phyloP scores from a whole-genome alignment of 108 stramenopile species.

The Fistulifera solaris region DNA sequence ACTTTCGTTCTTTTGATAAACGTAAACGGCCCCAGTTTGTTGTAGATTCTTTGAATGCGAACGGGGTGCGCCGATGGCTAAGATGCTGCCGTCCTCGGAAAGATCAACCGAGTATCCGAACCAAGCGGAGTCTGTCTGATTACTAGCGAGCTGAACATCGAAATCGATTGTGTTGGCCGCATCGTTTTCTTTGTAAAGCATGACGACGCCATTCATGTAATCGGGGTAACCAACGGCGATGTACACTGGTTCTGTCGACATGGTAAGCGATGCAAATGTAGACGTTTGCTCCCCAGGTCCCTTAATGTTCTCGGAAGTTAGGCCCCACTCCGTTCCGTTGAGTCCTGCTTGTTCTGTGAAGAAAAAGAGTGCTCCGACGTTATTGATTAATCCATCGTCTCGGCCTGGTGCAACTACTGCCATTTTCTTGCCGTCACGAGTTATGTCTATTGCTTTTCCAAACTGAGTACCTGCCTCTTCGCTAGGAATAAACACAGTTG shows the following conservation, averaged over 20 bases:
- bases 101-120: slow-evolving; percentile 35
- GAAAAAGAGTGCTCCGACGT: slow-evolving; percentile 1
- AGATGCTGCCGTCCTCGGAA: slow-evolving; percentile 21
- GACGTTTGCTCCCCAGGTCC: not conserved
- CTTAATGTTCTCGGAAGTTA: not conserved
- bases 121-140: not conserved
- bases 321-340: slow-evolving; percentile 4
- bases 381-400: not conserved
- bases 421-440: not conserved
- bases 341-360: not conserved
- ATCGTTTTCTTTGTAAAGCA: not conserved
- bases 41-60: not conserved
- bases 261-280: not conserved
- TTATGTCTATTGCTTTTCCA: not conserved
- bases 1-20: slow-evolving; percentile 8
- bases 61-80: slow-evolving; percentile 26
- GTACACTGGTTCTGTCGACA: slow-evolving; percentile 1
- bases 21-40: slow-evolving; percentile 18
- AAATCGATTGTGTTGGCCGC: not conserved
- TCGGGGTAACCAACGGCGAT: slow-evolving; percentile 4
- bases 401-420: slow-evolving; percentile 1
- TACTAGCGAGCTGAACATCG: not conserved
- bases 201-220: not conserved
- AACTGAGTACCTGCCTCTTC: slow-evolving; percentile 1
- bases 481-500: not conserved